Base-by-base conservation (phyloP, 2,329 filamentous ascomycete species). In the Ophiostoma piceae region DNA sequence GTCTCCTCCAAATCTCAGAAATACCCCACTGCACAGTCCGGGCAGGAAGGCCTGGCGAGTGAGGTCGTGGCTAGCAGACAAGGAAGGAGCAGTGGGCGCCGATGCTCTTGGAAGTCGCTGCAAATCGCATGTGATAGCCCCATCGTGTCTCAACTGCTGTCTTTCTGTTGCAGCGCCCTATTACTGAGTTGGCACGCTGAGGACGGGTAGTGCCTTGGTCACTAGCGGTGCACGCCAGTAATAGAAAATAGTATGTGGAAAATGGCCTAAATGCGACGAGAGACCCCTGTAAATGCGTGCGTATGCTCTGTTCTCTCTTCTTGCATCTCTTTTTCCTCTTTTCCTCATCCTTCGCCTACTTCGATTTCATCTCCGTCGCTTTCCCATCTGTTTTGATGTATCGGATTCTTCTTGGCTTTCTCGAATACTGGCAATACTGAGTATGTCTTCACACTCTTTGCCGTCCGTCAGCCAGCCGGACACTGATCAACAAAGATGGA, bases 1-100 rank as follows among this genome's bases (percentile, higher is more conserved):
- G 39, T 41, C 39, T 12, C 47, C 6, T 35, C 39, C 19, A 32
- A 62, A 29, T 62, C 8, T 57, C 19, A 26, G n/a, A 57, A 26
- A 32, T 65, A 65, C 60, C 66, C 67, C 69, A 62, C 67, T 51
- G 66, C 57, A 22, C 11, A 35, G 57, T 57, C 54, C 54, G 43
- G 29, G 35, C 19, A n/a, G 35, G 32, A 26, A 51, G 2, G 12
- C 32, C 6, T 37, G 66, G 43, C 66, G 51, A 47, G 43, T 47
- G 16, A 47, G 43, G 43, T 47, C 43, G 51, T 67, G 66, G 35
- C 35, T 6, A 16, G 14, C 29, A 29, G 66, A 37, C 35, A 12
- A 16, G 7, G 43, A 29, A 67, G n/a, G n/a, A 11, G 7, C 22
- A 43, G 16, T 29, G 39, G n/a, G 43, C 32, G 37, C 60, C 16